Evolutionary conservation across 495 filamentous ascomycete species (phyloP), one percentile per base, ranked within the genome.

Genomic region (Chaetomium tenue): DNA sequence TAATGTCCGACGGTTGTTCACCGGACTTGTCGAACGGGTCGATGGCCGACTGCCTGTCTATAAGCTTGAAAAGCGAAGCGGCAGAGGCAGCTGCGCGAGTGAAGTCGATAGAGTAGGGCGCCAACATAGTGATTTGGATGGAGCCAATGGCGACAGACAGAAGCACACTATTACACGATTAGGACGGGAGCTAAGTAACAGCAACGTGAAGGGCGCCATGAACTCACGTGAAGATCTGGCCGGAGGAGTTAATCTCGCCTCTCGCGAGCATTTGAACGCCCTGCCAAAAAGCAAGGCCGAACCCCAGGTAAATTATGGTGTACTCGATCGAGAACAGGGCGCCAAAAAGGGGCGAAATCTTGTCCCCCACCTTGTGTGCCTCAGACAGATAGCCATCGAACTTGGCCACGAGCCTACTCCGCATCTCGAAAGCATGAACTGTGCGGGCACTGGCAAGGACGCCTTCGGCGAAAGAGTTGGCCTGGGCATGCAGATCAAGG

Each of bases 281-380:
- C 78, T 92, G 88, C 93, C 93, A 98, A 76, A 97, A 98, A 23
- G 91, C 87, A 23, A 98, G 83, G 47, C 87, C 90, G 65, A 95
- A 96, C 71, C 91, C 93, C 44, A 91, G 73, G 72, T 91, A 96
- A 67, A 97, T 85, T 65, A 92, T 79, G 64, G 82, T 80, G 77
- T 95, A 90, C 84, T 95, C 88, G 42, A 79, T 77, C 42, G 86
- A 89, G 52, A 96, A 79, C 87, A 97, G 89, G n/a, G 86, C 61
- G 16, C 85, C 89, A 18, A 92, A 71, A 3, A 84, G 76, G 18
- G 82, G 75, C 67, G 92, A 88, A 65, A 84, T 82, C 76, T 88
- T 92, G 72, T 83, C 81, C 11, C 92, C 92, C 79, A 83, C 90
- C 65, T 78, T 84, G 69, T 93, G 85, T 13, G 91, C 93, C 47